Evolutionary conservation across 495 filamentous ascomycete species (phyloP), one percentile per base, ranked within the genome.

Genomic region (Jackrogersella minutella): DNA sequence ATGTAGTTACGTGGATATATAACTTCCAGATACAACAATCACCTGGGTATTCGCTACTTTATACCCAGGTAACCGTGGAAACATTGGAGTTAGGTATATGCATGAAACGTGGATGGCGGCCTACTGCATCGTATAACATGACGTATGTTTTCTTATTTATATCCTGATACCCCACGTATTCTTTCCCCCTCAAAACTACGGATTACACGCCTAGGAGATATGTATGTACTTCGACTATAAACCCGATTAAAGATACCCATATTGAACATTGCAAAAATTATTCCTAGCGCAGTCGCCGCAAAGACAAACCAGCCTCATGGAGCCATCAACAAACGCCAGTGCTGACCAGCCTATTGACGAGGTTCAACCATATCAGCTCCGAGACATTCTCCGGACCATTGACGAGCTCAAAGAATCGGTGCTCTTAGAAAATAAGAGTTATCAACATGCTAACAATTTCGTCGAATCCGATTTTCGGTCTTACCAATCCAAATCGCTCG

Each of bases 361-460:
- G 26, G 17, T 28, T 0, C 53, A 63, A 4, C 41, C 47, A 2
- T 21, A 37, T 10, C 59, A 58, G 24, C 39, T 68, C 19, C 36
- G 8, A 2, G 13, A 13, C 1, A 58, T 68, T 9, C 47, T 63
- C 2, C 58, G 14, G 1, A 54, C 19, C 28, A 68, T 68, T 5
- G 66, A 64, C 14, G 50, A 64, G 39, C 43, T 69, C 2, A 43
- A 55, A 1, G 36, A 56, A 57, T 36, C 21, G 5, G 50, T 43
- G 0, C 9, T 69, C 9, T 44, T 16, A 2, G 53, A 24, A 33
- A 49, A 64, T 21, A 34, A 50, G 0, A 11, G n/a, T 28, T 5
- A 33, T 33, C 31, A 52, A 10, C 1, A 63, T 19, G 22, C 16
- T 26, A 2, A 17, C 13, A 51, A 21, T 28, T 13, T 22, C 14